Conservation (phyloP, 1,284 basidiomycete species). For the Ustilago nuda region DNA sequence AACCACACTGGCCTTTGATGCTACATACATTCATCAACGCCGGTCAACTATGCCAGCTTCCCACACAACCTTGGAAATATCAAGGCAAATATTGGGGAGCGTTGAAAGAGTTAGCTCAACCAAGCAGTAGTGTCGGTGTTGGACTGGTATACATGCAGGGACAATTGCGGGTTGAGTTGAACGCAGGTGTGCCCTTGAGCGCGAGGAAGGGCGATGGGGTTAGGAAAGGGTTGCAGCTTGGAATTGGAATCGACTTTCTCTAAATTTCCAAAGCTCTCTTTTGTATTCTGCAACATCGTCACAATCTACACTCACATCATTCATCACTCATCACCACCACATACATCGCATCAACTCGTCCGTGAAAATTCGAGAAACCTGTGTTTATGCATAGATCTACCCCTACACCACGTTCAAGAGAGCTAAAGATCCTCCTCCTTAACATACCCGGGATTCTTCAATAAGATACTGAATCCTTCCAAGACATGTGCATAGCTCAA, state of each 20-base stretch:
- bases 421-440: constrained; percentile 57
- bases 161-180: constrained; percentile 86
- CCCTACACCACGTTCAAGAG: neutral
- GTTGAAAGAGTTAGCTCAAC: constrained; percentile 50
- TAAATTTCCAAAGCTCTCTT: neutral
- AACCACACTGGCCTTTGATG: constrained; percentile 88
- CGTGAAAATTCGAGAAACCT: neutral
- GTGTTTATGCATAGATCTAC: neutral
- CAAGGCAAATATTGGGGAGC: neutral
- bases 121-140: constrained; percentile 81
- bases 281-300: neutral
- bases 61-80: neutral
- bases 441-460: constrained; percentile 71
- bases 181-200: constrained; percentile 88
- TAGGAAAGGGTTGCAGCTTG: constrained; percentile 87
- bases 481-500: constrained; percentile 81
- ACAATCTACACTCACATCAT: neutral
- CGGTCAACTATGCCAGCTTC: constrained; percentile 79
- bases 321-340: neutral
- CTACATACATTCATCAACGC: constrained; percentile 86
- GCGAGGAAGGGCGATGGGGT: constrained; percentile 81
- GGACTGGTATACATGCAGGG: constrained; percentile 92
- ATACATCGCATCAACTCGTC: neutral
- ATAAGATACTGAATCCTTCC: constrained; percentile 67
- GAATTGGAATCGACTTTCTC: constrained; percentile 78